Base-by-base conservation (phyloP, 768 basidiomycete genomes). In the Boletales sp. region DNA sequence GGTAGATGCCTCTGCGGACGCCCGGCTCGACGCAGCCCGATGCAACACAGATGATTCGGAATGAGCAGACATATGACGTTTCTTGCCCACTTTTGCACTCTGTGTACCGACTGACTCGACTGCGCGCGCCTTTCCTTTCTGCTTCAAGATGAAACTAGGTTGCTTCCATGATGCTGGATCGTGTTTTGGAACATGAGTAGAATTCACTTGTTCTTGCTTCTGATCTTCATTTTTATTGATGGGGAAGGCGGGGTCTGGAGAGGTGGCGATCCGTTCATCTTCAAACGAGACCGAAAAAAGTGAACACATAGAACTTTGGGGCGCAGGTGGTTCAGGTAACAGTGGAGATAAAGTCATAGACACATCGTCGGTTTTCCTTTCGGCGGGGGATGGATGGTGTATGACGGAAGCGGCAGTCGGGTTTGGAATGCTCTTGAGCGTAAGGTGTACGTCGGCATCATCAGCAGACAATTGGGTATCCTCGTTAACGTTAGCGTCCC, bases 101-200 rank as follows among this genome's bases (percentile, higher is more conserved):
- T 48, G 37, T 6, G 19, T 37, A 14, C 45, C 51, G 27, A 11
- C 45, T n/a, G 46, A 56, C 18, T 52, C 38, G 18, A 50, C 37
- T 13, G 45, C 48, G 3, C 18, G 53, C 5, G 50, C 49, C 42
- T 63, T 63, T 1, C 46, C 58, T 24, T 66, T 63, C 8, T 34
- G 41, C 39, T 43, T 64, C 19, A 51, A 6, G 44, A 70, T 57
- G 48, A 69, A 69, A 41, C 66, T 69, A 11, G 68, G 68, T 18
- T 57, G 47, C 43, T 62, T 64, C 68, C 68, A 69, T 43, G 67
- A 52, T 18, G 51, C 55, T 5, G 63, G 29, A 42, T 71, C 59
- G 34, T 69, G 69, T 36, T 34, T 41, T 21, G 54, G 47, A 30
- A 37, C 29, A 11, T 40, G 38, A 4, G 7, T 5, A 37, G 35